Conservation (phyloP, 768 basidiomycete genomes). For the Hericium coralloides region DNA sequence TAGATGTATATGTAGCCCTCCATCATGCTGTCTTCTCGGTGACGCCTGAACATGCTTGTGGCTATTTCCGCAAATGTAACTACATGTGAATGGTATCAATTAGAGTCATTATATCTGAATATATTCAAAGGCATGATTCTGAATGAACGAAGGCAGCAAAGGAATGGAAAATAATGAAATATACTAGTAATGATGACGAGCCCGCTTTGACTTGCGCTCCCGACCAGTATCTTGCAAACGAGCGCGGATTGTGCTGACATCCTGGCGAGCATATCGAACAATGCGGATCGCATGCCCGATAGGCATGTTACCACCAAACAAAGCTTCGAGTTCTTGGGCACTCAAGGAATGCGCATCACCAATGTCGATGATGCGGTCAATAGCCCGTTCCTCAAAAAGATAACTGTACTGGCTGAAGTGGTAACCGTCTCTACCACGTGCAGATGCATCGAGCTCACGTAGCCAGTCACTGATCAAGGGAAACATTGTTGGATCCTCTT, state of each 20-base stretch:
- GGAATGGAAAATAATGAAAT: not conserved
- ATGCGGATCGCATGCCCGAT: not conserved
- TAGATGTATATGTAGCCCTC: not conserved
- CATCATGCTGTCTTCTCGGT: not conserved
- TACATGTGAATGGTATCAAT: not conserved
- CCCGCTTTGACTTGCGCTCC: not conserved
- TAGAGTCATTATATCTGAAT: not conserved
- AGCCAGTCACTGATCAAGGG: not conserved
- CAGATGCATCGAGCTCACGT: not conserved
- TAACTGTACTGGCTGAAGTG: not conserved
- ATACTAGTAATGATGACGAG: not conserved
- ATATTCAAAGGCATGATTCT: not conserved
- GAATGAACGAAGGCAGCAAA: not conserved
- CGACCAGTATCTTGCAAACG: not conserved
- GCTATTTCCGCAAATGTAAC: not conserved
- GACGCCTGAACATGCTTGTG: not conserved
- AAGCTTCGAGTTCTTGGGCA: not conserved
- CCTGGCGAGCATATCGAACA: not conserved
- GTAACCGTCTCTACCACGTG: not conserved
- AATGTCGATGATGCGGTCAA: not conserved
- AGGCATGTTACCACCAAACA: not conserved
- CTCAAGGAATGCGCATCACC: not conserved
- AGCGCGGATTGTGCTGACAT: not conserved
- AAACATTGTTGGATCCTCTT: not conserved
- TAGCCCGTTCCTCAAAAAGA: not conserved